These are phyloP conservation scores for Aphanomyces euteiches DNA, from an alignment of 352 stramenopile genomes.

Conservation along the genomic window DNA sequence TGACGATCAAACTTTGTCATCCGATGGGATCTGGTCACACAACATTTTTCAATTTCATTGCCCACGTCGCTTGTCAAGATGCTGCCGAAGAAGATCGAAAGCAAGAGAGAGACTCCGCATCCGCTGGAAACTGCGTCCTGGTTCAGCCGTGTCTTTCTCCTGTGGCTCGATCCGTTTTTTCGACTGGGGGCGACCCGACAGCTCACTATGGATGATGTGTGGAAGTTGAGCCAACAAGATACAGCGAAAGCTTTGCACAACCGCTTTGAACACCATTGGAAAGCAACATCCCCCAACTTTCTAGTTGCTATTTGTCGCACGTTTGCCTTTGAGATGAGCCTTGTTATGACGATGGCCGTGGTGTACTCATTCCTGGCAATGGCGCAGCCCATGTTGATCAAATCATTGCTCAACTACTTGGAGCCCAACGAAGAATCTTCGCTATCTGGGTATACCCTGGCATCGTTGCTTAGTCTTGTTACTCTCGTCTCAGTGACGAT, in stretches of 20 bases:
- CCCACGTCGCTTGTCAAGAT: too few species aligned
- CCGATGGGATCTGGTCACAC: too few species aligned
- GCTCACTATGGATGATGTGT: not conserved
- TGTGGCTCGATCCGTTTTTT: conserved; percentile 12
- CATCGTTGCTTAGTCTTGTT: conserved; percentile 36
- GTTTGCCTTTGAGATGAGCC: conserved; percentile 1
- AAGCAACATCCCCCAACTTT: not conserved
- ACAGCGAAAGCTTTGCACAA: not conserved
- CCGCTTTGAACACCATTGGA: not conserved
- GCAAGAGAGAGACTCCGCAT: too few species aligned
- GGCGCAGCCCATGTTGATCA: not conserved
- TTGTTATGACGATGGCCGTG: not conserved
- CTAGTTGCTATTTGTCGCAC: conserved; percentile 1
- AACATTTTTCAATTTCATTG: too few species aligned
- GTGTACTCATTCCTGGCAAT: conserved; percentile 1
- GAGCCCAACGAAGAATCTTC: not conserved
- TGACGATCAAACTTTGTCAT: too few species aligned
- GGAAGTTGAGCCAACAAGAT: not conserved
- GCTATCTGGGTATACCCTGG: conserved; percentile 45
- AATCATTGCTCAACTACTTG: not conserved
- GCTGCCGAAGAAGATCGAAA: too few species aligned
- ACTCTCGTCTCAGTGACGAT: conserved; percentile 45
- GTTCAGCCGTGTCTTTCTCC: conserved; percentile 12
- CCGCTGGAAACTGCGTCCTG: not conserved
- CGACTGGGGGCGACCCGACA: conserved; percentile 2